Percentiles rank a stretch among this genome's conserved stretches.
Evolutionary conservation across 1,284 basidiomycete species (phyloP).

Genomic region (Malassezia sp.): DNA sequence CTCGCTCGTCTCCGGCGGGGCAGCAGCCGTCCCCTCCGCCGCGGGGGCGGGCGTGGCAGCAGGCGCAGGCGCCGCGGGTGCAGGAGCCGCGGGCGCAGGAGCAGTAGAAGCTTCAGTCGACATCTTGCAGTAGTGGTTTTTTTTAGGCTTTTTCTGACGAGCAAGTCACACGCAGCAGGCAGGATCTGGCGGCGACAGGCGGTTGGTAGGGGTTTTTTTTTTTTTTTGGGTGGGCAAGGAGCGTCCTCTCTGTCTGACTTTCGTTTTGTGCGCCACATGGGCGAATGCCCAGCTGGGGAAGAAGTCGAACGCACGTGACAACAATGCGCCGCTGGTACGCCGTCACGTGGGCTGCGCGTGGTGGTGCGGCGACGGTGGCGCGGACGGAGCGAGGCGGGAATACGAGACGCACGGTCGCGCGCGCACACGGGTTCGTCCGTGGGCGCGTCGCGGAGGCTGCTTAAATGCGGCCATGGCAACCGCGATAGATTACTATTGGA

Average conservation of each 20-base stretch:
- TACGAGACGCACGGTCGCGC: too few relatives aligned
- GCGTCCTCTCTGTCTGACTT: not conserved
- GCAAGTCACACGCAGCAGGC: not conserved
- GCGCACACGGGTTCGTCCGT: too few relatives aligned
- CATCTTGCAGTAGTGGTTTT: constrained; percentile 4
- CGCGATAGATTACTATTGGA: not conserved
- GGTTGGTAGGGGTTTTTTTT: not conserved
- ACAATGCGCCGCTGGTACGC: constrained; percentile 2
- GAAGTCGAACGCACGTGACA: not conserved
- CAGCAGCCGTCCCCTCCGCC: not conserved
- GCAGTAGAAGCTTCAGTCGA: constrained; percentile 18
- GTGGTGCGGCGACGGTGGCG: too few relatives aligned
- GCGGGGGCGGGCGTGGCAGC: constrained; percentile 9
- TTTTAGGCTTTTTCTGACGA: constrained; percentile 11
- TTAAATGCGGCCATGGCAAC: not conserved
- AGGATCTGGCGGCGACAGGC: constrained; percentile 1
- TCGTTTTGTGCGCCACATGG: not conserved
- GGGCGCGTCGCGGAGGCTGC: not conserved
- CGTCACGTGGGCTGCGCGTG: too few relatives aligned
- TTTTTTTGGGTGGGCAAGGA: not conserved
- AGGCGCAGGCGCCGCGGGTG: constrained; percentile 1
- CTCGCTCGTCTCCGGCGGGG: not conserved
- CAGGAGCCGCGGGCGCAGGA: constrained; percentile 2
- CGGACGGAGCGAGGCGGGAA: too few relatives aligned
- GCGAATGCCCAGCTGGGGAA: too few relatives aligned